Percentiles rank a stretch among this genome's conserved stretches.
These are phyloP conservation scores for Crucihimalaya himalaica DNA, from an alignment of 345 rosid genomes.

Conservation along the genomic window DNA sequence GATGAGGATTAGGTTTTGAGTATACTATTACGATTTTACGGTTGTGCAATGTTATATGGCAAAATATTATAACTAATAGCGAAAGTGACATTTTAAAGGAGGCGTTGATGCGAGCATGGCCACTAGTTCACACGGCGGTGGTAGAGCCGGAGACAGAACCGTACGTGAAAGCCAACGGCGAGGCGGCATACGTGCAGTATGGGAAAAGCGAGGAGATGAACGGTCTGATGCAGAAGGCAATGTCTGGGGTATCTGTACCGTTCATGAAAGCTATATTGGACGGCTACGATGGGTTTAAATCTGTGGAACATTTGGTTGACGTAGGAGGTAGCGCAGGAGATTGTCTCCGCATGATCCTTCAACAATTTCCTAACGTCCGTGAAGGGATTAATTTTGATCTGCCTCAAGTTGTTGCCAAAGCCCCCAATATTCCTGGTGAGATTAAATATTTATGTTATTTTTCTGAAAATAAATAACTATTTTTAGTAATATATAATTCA, in stretches of 20 bases:
- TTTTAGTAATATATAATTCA: neutral
- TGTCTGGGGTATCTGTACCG: slow-evolving; percentile 92
- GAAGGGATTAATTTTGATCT: slow-evolving; percentile 81
- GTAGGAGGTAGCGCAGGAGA: slow-evolving; percentile 98
- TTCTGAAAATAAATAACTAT: neutral
- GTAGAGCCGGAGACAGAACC: slow-evolving; percentile 67
- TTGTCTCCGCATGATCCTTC: slow-evolving; percentile 79
- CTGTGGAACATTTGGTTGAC: slow-evolving; percentile 60
- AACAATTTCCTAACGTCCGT: slow-evolving; percentile 49
- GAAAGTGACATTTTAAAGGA: slow-evolving; percentile 42
- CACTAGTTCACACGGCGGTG: slow-evolving; percentile 75
- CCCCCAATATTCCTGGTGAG: slow-evolving; percentile 70
- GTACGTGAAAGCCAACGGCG: slow-evolving; percentile 71
- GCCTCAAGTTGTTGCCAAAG: slow-evolving; percentile 83
- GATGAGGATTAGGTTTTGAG: neutral
- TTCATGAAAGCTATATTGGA: slow-evolving; percentile 73
- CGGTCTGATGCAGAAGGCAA: slow-evolving; percentile 76
- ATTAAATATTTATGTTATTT: neutral
- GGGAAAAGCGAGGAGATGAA: slow-evolving; percentile 88
- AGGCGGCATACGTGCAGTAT: slow-evolving; percentile 66
- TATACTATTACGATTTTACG: no score
- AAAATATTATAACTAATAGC: neutral
- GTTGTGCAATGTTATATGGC: no score
- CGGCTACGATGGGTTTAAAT: slow-evolving; percentile 70
- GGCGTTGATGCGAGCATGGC: slow-evolving; percentile 79